phyloP scores from a whole-genome alignment of 495 filamentous ascomycete species.

The Tuber brumale region DNA sequence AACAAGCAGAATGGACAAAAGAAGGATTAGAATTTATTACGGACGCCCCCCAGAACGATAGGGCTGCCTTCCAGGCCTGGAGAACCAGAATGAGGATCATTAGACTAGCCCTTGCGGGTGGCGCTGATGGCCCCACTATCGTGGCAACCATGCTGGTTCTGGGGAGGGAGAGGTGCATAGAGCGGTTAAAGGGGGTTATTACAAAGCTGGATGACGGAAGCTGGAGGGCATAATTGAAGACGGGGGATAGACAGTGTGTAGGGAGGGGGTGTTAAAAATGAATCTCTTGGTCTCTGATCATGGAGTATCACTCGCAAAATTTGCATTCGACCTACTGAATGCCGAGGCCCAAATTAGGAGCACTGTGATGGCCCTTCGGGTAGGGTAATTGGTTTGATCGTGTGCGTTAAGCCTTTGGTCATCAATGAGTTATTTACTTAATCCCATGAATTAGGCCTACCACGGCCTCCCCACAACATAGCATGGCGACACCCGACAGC shows the following conservation, averaged over 20 bases:
- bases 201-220: slow-evolving; percentile 7
- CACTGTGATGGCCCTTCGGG: neutral
- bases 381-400: neutral
- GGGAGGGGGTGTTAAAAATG: neutral
- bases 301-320: neutral
- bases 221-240: slow-evolving; percentile 1
- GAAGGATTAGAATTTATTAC: slow-evolving; percentile 34
- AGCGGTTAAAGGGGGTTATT: slow-evolving; percentile 50
- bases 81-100: slow-evolving; percentile 51
- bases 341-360: neutral
- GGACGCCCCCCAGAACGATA: slow-evolving; percentile 25
- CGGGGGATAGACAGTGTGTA: neutral
- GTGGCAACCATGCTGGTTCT: slow-evolving; percentile 56
- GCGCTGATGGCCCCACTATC: slow-evolving; percentile 54
- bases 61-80: slow-evolving; percentile 18
- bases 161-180: slow-evolving; percentile 55
- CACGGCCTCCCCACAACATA: neutral
- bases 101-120: slow-evolving; percentile 60
- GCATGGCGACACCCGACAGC: neutral
- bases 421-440: neutral
- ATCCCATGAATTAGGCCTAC: neutral
- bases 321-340: neutral
- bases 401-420: neutral
- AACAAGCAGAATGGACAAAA: slow-evolving; percentile 34
- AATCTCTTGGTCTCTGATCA: neutral